These are phyloP conservation scores for Rhizopus arrhizus DNA, from an alignment of 371 early-diverging fungal species.

Conservation along the genomic window DNA sequence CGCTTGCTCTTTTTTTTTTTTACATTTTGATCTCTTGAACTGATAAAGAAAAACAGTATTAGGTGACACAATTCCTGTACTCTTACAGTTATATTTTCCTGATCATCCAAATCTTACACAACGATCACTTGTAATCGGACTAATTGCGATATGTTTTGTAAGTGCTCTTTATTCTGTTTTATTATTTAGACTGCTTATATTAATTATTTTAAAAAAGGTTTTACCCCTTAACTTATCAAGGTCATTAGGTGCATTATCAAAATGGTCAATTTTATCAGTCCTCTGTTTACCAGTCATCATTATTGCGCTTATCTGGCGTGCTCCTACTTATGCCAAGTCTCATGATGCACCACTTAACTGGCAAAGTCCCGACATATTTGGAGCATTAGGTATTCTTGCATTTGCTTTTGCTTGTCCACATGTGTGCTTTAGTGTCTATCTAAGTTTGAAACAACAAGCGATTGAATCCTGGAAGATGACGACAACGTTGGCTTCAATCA, in stretches of 20 bases:
- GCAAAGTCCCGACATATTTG: slow-evolving; percentile 54
- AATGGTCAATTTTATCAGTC: slow-evolving; percentile 59
- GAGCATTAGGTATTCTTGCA: slow-evolving; percentile 64
- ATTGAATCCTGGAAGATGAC: slow-evolving; percentile 50
- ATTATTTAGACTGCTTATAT: background rate
- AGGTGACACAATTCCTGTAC: slow-evolving; percentile 62
- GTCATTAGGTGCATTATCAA: slow-evolving; percentile 59
- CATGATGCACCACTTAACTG: slow-evolving; percentile 53
- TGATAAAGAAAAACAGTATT: slow-evolving; percentile 35
- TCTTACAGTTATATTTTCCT: slow-evolving; percentile 48
- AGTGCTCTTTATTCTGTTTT: slow-evolving; percentile 7
- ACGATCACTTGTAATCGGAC: slow-evolving; percentile 46
- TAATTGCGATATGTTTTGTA: slow-evolving; percentile 52
- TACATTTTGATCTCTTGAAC: background rate
- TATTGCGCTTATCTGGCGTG: slow-evolving; percentile 50
- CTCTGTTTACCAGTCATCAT: slow-evolving; percentile 56
- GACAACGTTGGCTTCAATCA: slow-evolving; percentile 46
- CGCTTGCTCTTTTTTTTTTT: background rate
- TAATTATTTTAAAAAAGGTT: slow-evolving; percentile 30
- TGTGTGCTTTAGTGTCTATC: slow-evolving; percentile 57
- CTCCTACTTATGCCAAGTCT: slow-evolving; percentile 53
- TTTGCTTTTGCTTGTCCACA: slow-evolving; percentile 68
- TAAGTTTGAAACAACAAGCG: slow-evolving; percentile 51
- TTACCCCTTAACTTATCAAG: slow-evolving; percentile 55
- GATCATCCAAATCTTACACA: slow-evolving; percentile 31